These are phyloP conservation scores for Paramecium caudatum DNA, from an alignment of 73 alveolate species.

Conservation along the genomic window DNA sequence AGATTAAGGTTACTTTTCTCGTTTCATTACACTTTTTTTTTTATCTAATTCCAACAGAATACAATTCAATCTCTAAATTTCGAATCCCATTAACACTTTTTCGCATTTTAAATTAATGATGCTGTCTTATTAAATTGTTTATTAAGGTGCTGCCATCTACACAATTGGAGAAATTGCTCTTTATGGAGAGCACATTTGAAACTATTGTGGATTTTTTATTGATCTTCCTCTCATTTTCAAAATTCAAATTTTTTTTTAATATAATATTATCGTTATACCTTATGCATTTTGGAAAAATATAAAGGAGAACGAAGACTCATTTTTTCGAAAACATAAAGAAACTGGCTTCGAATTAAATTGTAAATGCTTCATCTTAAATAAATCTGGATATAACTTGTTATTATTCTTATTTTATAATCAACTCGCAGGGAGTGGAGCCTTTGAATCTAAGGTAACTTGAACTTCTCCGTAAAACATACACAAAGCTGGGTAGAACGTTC, in stretches of 20 bases:
- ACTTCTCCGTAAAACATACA: constrained; percentile 68
- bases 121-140: not conserved
- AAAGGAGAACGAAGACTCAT: too few relatives aligned
- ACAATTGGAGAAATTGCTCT: constrained; percentile 45
- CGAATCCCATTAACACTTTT: constrained; percentile 68
- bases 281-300: too few relatives aligned
- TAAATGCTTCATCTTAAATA: too few relatives aligned
- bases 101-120: not conserved
- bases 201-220: constrained; percentile 19
- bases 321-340: too few relatives aligned
- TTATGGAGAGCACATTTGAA: constrained; percentile 38
- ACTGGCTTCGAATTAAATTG: too few relatives aligned
- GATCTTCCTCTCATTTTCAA: constrained; percentile 66
- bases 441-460: constrained; percentile 67
- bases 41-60: constrained; percentile 37
- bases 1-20: not conserved
- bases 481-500: constrained; percentile 67
- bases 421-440: constrained; percentile 53
- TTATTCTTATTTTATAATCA: constrained; percentile 24
- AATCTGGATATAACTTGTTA: too few relatives aligned
- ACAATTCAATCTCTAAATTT: constrained; percentile 50
- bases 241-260: constrained; percentile 49
- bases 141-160: not conserved
- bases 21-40: constrained; percentile 13
- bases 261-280: constrained; percentile 5